Conservation (phyloP, 805 yeast genomes). For the Zygosaccharomyces rouxii region DNA sequence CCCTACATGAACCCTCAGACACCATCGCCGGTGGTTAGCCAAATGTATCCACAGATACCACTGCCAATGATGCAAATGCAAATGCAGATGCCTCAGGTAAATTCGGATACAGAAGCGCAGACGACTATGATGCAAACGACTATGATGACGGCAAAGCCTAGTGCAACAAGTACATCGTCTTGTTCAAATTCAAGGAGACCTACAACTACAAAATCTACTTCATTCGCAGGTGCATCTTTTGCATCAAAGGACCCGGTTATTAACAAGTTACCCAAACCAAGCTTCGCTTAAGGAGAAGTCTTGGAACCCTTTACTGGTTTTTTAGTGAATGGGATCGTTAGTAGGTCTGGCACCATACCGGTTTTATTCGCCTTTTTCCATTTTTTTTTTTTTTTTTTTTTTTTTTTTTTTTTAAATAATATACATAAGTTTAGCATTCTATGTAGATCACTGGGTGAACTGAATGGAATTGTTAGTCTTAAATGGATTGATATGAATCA, state of each 20-base stretch:
- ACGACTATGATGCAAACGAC: not conserved
- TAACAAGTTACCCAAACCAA: slow-evolving; percentile 34
- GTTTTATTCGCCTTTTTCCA: not conserved
- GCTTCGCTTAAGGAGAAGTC: slow-evolving; percentile 22
- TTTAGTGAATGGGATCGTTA: not conserved
- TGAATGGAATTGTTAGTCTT: not conserved
- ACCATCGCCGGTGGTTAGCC: slow-evolving; percentile 11
- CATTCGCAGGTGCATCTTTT: slow-evolving; percentile 36
- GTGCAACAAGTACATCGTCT: not conserved
- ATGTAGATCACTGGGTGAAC: not conserved
- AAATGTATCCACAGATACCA: slow-evolving; percentile 17
- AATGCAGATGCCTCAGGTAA: not conserved
- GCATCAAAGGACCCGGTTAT: slow-evolving; percentile 33
- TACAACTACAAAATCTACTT: slow-evolving; percentile 2
- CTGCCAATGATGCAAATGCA: slow-evolving; percentile 12
- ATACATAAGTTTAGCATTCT: not conserved
- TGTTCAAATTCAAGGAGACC: not conserved
- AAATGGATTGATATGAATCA: not conserved
- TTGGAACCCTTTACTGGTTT: slow-evolving; percentile 4
- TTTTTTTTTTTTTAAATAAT: not conserved
- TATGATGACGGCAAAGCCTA: not conserved
- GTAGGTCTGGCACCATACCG: slow-evolving; percentile 14
- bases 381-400: not conserved
- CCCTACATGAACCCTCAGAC: slow-evolving; percentile 17
- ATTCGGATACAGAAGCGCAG: not conserved